Evolutionary conservation across 2,329 filamentous ascomycete species (phyloP), one percentile per base, ranked within the genome.

Genomic region (Colletotrichum cuscutae): DNA sequence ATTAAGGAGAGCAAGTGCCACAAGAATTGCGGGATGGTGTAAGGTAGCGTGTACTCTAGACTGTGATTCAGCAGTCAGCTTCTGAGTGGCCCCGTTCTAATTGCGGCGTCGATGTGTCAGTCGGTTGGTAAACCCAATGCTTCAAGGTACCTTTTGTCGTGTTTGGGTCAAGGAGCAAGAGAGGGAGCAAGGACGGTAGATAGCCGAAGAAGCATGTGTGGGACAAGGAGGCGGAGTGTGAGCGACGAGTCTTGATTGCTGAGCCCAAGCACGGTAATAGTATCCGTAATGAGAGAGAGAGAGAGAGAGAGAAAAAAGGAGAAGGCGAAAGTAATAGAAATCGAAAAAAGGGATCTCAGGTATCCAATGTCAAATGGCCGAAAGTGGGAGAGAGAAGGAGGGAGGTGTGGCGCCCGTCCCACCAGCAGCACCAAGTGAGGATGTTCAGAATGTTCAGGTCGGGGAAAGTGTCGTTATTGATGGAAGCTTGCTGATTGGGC

Each of bases 401-500:
- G 66, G 69, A 72, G 69, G 60, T 70, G 70, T 70, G 70, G 66
- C 66, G 54, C 65, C 54, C 64, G 60, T 60, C 54, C 59, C 54
- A 60, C 69, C 46, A 42, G 15, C 22, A 24, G 60, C 60, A 53
- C 60, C 62, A 65, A 62, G 64, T 61, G 65, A 71, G 69, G 69
- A 72, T 68, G 57, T 68, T 72, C 65, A 68, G 52, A 42, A 63
- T 71, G 70, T 54, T 53, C 61, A 68, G 65, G 42, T 63, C 42
- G 57, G 53, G 67, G 67, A 66, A 71, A 32, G 71, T 54, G 52
- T 73, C 37, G 60, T 67, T 13, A 19, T 59, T 28, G 60, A 74
- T 68, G 30, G 59, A 56, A 72, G 72, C 68, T 72, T 61, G 30
- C 46, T 74, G 68, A 74, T 74, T 74, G 72, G 72, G 30, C 28